These are phyloP conservation scores for Candida jianshihensis DNA, from an alignment of 805 yeast genomes.

Conservation along the genomic window DNA sequence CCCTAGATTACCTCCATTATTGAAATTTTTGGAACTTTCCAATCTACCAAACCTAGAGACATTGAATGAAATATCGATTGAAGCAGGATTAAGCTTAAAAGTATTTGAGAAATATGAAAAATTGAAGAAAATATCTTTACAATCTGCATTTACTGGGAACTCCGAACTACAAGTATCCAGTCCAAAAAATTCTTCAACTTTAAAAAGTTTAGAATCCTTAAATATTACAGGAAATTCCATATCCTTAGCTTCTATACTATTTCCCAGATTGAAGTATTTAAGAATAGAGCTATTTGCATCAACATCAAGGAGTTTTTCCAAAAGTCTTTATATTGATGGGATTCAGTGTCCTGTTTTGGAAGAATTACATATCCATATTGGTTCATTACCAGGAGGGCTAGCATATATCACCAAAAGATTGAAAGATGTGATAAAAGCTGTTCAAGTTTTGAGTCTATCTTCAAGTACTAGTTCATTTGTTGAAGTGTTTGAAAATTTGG, in stretches of 20 bases:
- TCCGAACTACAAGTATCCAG: constrained; percentile 2
- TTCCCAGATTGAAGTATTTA: constrained; percentile 10
- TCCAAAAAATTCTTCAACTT: background rate
- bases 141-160: constrained; percentile 16
- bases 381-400: constrained; percentile 3
- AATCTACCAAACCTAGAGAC: constrained; percentile 13
- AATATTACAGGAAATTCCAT: constrained; percentile 18
- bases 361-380: constrained; percentile 1
- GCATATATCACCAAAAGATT: constrained; percentile 2
- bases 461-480: constrained; percentile 1
- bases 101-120: constrained; percentile 14
- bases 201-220: constrained; percentile 7
- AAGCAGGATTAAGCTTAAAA: constrained; percentile 14
- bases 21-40: constrained; percentile 14
- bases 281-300: constrained; percentile 15
- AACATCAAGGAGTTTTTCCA: constrained; percentile 9
- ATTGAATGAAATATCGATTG: constrained; percentile 16
- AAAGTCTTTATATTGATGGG: constrained; percentile 10
- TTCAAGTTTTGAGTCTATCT: constrained; percentile 2
- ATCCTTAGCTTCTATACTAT: constrained; percentile 3
- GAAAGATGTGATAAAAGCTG: background rate
- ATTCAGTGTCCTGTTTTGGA: constrained; percentile 3
- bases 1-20: constrained; percentile 15
- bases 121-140: constrained; percentile 11
- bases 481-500: constrained; percentile 1